These are phyloP conservation scores for Dothidotthia symphoricarpi DNA, from an alignment of 2,329 filamentous ascomycete species.

Conservation along the genomic window DNA sequence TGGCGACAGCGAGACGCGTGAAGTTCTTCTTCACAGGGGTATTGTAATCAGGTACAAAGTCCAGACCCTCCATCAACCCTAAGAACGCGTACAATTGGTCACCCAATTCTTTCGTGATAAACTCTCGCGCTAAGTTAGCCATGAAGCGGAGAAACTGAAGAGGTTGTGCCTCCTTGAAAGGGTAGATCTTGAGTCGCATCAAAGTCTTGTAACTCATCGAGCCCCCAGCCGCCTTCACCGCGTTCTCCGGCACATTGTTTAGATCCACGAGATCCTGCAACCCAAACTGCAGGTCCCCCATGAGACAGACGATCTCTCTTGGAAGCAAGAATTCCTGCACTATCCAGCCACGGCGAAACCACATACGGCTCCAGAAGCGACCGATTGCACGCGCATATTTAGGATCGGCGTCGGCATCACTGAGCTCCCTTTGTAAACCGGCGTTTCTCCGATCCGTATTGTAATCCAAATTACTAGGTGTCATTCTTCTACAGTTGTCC, in stretches of 20 bases:
- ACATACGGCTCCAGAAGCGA: constrained; percentile 6
- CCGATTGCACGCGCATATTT: constrained; percentile 5
- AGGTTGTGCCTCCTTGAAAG: constrained; percentile 10
- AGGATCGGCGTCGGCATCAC: neutral
- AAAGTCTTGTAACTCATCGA: constrained; percentile 8
- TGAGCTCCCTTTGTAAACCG: constrained; percentile 1
- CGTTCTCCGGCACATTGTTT: constrained; percentile 4
- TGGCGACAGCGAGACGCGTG: constrained; percentile 8
- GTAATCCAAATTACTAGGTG: constrained; percentile 1
- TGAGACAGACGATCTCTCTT: constrained; percentile 3
- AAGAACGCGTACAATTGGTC: constrained; percentile 15
- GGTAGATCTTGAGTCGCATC: constrained; percentile 13
- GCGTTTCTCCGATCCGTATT: constrained; percentile 2
- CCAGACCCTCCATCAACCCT: constrained; percentile 9
- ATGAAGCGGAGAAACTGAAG: constrained; percentile 14
- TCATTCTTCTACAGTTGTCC: constrained; percentile 1
- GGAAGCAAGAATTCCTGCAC: constrained; percentile 15
- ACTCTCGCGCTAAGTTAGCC: constrained; percentile 4
- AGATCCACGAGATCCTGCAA: constrained; percentile 12
- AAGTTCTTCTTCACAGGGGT: constrained; percentile 8
- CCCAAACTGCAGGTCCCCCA: constrained; percentile 8
- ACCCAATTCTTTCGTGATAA: constrained; percentile 6
- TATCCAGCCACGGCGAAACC: constrained; percentile 16
- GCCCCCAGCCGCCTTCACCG: neutral
- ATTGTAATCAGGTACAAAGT: constrained; percentile 15